A percentile compares a stretch with the other conserved stretches of the same genome.
phyloP scores from a whole-genome alignment of 305 asterid genomes.

The Plantago rigida region DNA sequence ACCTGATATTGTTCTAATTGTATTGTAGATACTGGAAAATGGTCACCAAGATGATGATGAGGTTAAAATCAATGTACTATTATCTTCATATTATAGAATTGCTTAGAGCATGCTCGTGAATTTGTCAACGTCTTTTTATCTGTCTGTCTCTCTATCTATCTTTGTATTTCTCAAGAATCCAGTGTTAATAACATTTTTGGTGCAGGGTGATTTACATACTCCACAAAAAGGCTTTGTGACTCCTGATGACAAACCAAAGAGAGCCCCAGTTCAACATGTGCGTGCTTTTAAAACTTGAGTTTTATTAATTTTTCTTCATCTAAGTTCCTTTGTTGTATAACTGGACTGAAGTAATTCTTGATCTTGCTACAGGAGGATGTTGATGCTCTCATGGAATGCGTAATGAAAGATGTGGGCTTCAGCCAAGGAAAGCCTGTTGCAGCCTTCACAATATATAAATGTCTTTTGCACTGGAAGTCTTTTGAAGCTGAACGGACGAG shows the following conservation, averaged over 20 bases:
- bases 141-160: conserved; percentile 3
- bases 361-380: conserved; percentile 77
- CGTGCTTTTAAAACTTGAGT: conserved; percentile 48
- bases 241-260: conserved; percentile 71
- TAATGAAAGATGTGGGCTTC: conserved; percentile 78
- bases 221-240: conserved; percentile 63
- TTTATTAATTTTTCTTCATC: not conserved
- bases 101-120: conserved; percentile 10
- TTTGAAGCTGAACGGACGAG: conserved; percentile 98
- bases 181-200: conserved; percentile 20
- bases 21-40: conserved; percentile 61
- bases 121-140: not conserved
- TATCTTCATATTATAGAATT: conserved; percentile 17
- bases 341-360: conserved; percentile 18
- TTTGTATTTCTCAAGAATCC: not conserved
- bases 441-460: conserved; percentile 90
- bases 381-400: conserved; percentile 81
- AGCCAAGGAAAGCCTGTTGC: conserved; percentile 97
- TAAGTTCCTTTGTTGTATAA: conserved; percentile 20
- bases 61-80: conserved; percentile 41
- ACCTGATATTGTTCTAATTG: conserved; percentile 23
- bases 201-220: conserved; percentile 53
- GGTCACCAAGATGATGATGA: conserved; percentile 67
- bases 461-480: conserved; percentile 96
- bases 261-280: conserved; percentile 51